Conservation (phyloP, 2,329 filamentous ascomycete genomes). For the Mycogone perniciosa region DNA sequence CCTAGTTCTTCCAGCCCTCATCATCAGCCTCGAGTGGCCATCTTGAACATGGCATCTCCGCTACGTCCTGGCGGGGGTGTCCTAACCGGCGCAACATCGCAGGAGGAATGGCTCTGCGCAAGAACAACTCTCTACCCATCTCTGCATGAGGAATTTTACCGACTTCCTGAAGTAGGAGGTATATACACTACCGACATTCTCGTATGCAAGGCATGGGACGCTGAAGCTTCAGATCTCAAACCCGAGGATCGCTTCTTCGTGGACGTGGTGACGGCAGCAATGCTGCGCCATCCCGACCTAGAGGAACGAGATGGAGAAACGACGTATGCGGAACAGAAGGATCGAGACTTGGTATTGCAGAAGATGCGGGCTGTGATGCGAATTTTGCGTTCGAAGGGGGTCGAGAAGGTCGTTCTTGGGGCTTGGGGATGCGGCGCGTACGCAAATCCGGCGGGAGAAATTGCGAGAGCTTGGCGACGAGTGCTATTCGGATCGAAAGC, state of each 20-base stretch:
- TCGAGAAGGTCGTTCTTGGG: conserved; percentile 48
- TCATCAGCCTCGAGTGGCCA: conserved; percentile 31
- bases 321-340: conserved; percentile 38
- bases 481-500: conserved; percentile 16
- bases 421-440: conserved; percentile 62
- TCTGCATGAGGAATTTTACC: conserved; percentile 52
- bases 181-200: conserved; percentile 53
- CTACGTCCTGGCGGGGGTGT: conserved; percentile 56
- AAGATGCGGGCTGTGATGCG: conserved; percentile 56
- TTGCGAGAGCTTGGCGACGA: conserved; percentile 47
- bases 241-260: conserved; percentile 49
- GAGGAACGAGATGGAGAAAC: conserved; percentile 27
- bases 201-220: conserved; percentile 43
- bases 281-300: conserved; percentile 51
- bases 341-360: conserved; percentile 42
- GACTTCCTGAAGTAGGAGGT: conserved; percentile 50
- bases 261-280: conserved; percentile 52
- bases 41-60: conserved; percentile 60
- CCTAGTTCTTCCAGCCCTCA: not conserved
- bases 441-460: conserved; percentile 53
- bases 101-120: conserved; percentile 57
- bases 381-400: conserved; percentile 40
- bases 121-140: conserved; percentile 55
- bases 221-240: conserved; percentile 18
- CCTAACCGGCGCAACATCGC: conserved; percentile 50